phyloP scores from a whole-genome alignment of 345 rosid species.

The Ceriops decandra region DNA sequence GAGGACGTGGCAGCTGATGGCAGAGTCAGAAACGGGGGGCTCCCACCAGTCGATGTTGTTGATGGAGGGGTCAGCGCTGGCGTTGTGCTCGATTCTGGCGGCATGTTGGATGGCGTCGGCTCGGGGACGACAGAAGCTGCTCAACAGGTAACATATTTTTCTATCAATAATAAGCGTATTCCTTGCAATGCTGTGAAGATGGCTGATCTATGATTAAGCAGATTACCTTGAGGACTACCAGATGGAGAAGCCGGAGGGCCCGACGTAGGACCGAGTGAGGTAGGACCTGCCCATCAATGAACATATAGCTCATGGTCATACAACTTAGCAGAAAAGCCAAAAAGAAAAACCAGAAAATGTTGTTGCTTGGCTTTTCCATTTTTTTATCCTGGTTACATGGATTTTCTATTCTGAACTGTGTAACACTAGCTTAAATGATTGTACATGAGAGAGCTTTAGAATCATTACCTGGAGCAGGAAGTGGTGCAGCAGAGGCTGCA shows the following conservation, averaged over 20 bases:
- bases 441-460: background rate
- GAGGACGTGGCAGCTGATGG: constrained; percentile 49
- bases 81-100: constrained; percentile 55
- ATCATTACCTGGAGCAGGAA: constrained; percentile 72
- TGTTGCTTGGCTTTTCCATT: background rate
- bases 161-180: background rate
- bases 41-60: constrained; percentile 39
- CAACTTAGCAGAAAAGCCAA: background rate
- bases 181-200: background rate
- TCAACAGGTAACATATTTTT: background rate
- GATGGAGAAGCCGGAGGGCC: constrained; percentile 50
- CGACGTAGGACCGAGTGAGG: constrained; percentile 40
- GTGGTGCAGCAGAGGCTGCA: constrained; percentile 51
- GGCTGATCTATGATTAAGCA: background rate
- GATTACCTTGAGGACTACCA: constrained; percentile 42
- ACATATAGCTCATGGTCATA: background rate
- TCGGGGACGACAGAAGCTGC: constrained; percentile 53
- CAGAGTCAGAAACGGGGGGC: constrained; percentile 46
- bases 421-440: background rate
- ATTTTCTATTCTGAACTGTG: too few relatives aligned
- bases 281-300: constrained; percentile 44
- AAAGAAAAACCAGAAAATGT: background rate
- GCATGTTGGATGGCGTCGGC: constrained; percentile 44
- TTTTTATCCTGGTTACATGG: too few relatives aligned
- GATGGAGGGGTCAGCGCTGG: constrained; percentile 51